These are phyloP conservation scores for Harringtonia lauricola DNA, from an alignment of 2,329 filamentous ascomycete species.

Conservation along the genomic window DNA sequence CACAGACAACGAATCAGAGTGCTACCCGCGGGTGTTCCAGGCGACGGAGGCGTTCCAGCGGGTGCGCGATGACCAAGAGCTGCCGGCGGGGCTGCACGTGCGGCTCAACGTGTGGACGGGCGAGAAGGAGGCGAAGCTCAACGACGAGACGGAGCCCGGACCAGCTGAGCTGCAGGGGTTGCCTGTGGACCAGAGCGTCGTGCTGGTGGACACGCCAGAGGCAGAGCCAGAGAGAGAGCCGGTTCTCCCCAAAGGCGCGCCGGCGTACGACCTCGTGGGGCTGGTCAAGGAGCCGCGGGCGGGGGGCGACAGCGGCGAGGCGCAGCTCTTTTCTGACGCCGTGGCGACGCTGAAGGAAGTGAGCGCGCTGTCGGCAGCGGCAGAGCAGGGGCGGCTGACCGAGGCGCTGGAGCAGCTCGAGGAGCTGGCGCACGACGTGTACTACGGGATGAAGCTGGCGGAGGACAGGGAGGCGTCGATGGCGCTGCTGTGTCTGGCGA, in stretches of 20 bases:
- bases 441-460: constrained; percentile 54
- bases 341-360: constrained; percentile 38
- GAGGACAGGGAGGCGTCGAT: constrained; percentile 42
- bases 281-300: constrained; percentile 41
- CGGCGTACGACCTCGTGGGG: constrained; percentile 45
- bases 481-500: constrained; percentile 46
- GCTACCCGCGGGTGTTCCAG: constrained; percentile 54
- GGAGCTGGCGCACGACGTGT: constrained; percentile 57
- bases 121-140: constrained; percentile 53
- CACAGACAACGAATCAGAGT: constrained; percentile 46
- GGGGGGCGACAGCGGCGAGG: constrained; percentile 16
- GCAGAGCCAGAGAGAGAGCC: constrained; percentile 11
- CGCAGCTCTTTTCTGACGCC: constrained; percentile 32
- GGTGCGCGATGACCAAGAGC: constrained; percentile 52
- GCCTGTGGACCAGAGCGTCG: constrained; percentile 38
- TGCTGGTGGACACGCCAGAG: constrained; percentile 39
- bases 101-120: constrained; percentile 55
- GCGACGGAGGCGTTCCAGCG: constrained; percentile 54
- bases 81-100: constrained; percentile 55
- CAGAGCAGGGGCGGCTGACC: constrained; percentile 25
- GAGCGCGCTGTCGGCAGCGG: neutral
- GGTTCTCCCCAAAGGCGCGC: constrained; percentile 36
- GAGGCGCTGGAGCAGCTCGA: constrained; percentile 45
- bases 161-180: constrained; percentile 34
- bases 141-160: constrained; percentile 42